Conservation (phyloP, 148 eudicot species). For the Selenicereus undatus region DNA sequence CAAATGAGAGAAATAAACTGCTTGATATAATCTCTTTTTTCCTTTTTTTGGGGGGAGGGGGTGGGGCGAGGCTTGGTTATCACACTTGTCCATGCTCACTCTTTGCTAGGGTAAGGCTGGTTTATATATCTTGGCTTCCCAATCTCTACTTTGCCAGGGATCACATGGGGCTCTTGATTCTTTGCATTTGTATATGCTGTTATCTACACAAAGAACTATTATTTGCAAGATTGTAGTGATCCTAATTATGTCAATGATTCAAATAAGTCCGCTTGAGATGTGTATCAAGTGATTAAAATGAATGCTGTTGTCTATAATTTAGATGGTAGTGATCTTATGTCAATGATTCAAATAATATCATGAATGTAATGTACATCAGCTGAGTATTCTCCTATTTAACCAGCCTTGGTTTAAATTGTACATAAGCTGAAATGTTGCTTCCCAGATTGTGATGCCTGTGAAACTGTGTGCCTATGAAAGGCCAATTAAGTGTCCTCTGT, state of each 20-base stretch:
- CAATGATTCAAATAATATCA: too few relatives aligned
- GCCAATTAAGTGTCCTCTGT: background rate
- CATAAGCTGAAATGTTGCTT: background rate
- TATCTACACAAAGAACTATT: background rate
- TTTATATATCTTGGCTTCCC: too few relatives aligned
- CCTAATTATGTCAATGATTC: background rate
- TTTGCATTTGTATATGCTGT: background rate
- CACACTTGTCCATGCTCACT: too few relatives aligned
- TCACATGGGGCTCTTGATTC: background rate
- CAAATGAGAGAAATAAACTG: too few relatives aligned
- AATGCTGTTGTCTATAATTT: too few relatives aligned
- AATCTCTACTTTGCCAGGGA: background rate
- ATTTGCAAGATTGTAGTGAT: background rate
- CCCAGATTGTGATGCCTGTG: background rate
- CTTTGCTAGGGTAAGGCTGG: too few relatives aligned
- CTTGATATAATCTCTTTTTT: too few relatives aligned
- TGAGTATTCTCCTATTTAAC: background rate
- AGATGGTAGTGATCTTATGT: background rate
- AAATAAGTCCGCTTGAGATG: background rate
- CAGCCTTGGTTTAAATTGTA: background rate
- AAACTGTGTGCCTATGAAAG: background rate
- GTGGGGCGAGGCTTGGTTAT: too few relatives aligned
- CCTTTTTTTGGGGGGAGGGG: background rate
- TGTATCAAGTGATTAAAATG: too few relatives aligned
- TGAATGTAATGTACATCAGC: background rate